A percentile compares a stretch with the other conserved stretches of the same genome.
Evolutionary conservation across 2,329 filamentous ascomycete genomes (phyloP).

Genomic region (Beauveria asiatica): DNA sequence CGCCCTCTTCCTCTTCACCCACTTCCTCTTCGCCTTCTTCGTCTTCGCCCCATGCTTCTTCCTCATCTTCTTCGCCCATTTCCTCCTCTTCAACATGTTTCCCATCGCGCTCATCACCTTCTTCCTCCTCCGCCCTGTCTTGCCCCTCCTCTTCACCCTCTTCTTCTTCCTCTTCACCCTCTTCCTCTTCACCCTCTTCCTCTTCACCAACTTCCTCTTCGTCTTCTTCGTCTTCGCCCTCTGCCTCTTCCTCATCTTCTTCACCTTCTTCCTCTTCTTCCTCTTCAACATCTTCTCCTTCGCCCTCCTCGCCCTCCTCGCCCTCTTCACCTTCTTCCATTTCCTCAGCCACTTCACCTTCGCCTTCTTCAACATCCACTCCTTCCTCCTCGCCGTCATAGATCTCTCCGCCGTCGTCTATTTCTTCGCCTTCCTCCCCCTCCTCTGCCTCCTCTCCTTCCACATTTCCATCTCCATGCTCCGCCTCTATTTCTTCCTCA

Average conservation of each 20-base stretch:
- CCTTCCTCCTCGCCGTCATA: conserved; percentile 13
- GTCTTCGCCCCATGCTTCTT: conserved; percentile 14
- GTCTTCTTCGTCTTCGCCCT: conserved; percentile 18
- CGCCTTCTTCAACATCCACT: conserved; percentile 12
- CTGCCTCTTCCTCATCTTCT: conserved; percentile 17
- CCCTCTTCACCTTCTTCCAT: conserved; percentile 13
- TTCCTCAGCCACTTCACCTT: conserved; percentile 8
- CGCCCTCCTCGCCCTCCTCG: conserved; percentile 15
- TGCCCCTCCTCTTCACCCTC: conserved; percentile 15
- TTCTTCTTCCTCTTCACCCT: conserved; percentile 1
- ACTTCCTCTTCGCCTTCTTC: conserved; percentile 19
- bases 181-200: conserved; percentile 16
- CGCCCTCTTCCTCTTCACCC: conserved; percentile 11
- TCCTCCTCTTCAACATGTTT: conserved; percentile 13
- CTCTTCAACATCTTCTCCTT: conserved; percentile 14
- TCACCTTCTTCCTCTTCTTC: conserved; percentile 14
- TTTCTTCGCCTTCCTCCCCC: conserved; percentile 20
- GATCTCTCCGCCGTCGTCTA: conserved; percentile 13
- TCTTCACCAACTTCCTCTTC: conserved; percentile 19
- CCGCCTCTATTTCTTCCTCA: conserved; percentile 13
- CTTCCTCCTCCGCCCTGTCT: conserved; percentile 11
- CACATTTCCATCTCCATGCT: conserved; percentile 15
- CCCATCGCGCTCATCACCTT: conserved; percentile 19
- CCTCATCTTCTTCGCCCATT: background rate
- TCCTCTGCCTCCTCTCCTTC: conserved; percentile 19